Evolutionary conservation across 768 basidiomycete species (phyloP), one percentile per base, ranked within the genome.

Genomic region (Hemileccinum rubropunctum): DNA sequence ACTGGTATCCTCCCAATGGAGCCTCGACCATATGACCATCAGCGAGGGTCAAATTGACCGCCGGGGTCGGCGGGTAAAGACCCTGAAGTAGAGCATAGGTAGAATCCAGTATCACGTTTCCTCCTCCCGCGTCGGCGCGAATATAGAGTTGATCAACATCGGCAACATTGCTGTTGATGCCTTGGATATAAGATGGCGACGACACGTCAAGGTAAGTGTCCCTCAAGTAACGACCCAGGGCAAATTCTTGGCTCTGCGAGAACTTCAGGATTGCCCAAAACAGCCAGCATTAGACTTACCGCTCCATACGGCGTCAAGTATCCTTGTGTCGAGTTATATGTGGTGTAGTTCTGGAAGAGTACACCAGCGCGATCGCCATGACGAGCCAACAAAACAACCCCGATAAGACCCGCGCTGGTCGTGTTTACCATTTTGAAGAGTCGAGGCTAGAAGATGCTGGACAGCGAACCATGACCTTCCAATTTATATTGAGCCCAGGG

Each of bases 1-100:
- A 94, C 70, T 91, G 89, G 64, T 92, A 93, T 1, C 88, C 88
- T 17, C 82, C 81, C n/a, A 93, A 76, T 18, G 92, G 90, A 0
- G 84, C 80, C 13, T 79, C 71, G 50, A 92, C 73, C n/a, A 64
- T 76, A 21, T 83, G 78, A 49, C 84, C 88, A 56, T 91, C 83
- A 3, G 88, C 91, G 17, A 95, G 81, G 11, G 74, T 76, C 50
- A 83, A 83, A 56, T 75, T 80, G 65, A 84, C 84, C 46, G 78
- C 72, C 7, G 72, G 63, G 52, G 78, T 86, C 5, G 90, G 88
- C 12, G 91, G 91, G 75, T 86, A 91, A 43, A 93, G 76, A 32
- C 91, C 90, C 63, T 93, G 92, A 36, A 91, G 76, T 34, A 91
- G 72, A 13, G 91, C 89, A 52, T 86, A 84, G 15, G 89, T 83